Evolutionary conservation across 768 basidiomycete species (phyloP).

Genomic region (Dictyophora rubrovolvata): DNA sequence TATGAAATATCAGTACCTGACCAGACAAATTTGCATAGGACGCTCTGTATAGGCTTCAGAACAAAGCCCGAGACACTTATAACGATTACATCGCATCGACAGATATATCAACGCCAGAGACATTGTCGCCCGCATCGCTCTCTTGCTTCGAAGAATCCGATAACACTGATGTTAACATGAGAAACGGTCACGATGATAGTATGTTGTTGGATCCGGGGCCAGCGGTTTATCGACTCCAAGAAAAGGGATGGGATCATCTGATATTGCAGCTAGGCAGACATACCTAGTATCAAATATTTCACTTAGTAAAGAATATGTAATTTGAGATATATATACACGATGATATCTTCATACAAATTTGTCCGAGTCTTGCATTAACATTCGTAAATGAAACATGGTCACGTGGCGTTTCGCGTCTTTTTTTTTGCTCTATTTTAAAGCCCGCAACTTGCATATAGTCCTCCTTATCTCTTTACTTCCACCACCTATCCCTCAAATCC

Average conservation of each 20-base stretch:
- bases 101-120: neutral
- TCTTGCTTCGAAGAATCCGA: neutral
- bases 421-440: neutral
- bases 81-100: neutral
- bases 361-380: no score
- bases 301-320: neutral
- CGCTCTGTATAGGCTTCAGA: neutral
- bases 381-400: neutral
- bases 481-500: constrained; percentile 11
- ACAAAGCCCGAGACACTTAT: neutral
- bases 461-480: constrained; percentile 12
- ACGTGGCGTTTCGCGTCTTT: constrained; percentile 2
- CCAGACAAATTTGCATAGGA: neutral
- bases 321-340: no score
- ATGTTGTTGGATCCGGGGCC: neutral
- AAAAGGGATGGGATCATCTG: neutral
- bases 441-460: constrained; percentile 5
- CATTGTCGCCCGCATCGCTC: neutral
- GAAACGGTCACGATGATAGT: neutral
- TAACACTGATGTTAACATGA: neutral
- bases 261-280: neutral
- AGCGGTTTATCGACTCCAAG: neutral
- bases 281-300: neutral
- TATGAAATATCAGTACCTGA: neutral
- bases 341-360: no score